These are phyloP conservation scores for Kockovaella imperatae DNA, from an alignment of 768 basidiomycete genomes.

Conservation along the genomic window DNA sequence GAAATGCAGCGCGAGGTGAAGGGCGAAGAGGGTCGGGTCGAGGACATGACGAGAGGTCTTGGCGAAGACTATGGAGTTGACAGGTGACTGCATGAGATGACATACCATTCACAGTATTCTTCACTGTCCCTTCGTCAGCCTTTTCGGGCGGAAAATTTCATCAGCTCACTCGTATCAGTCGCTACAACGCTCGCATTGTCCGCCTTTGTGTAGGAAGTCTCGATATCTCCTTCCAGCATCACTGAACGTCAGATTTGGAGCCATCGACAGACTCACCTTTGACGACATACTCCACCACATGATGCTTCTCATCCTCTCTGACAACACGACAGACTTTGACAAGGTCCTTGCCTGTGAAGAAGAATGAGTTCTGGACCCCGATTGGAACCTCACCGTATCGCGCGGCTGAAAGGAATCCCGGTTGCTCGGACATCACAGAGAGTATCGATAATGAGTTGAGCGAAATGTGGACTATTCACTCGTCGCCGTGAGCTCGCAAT, in stretches of 20 bases:
- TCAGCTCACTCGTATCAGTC: conserved; percentile 73
- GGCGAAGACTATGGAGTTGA: conserved; percentile 51
- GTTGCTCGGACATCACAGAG: conserved; percentile 20
- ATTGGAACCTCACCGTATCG: conserved; percentile 24
- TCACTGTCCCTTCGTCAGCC: conserved; percentile 33
- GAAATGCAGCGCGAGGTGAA: conserved; percentile 77
- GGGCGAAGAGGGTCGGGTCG: conserved; percentile 71
- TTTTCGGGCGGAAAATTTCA: not conserved
- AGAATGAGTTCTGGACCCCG: not conserved
- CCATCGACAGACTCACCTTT: conserved; percentile 5
- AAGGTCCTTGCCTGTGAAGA: conserved; percentile 63
- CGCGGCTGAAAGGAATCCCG: conserved; percentile 32
- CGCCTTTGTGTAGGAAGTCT: conserved; percentile 65
- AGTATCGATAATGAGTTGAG: not conserved
- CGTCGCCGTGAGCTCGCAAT: not conserved
- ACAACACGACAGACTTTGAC: conserved; percentile 81
- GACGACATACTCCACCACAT: conserved; percentile 27
- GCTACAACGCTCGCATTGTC: conserved; percentile 77
- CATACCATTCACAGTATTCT: conserved; percentile 46
- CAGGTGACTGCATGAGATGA: conserved; percentile 41
- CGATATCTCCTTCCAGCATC: conserved; percentile 75
- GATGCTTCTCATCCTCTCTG: conserved; percentile 48
- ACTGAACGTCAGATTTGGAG: conserved; percentile 30
- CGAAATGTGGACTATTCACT: not conserved
- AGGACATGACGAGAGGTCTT: conserved; percentile 85